Conservation (phyloP, 192 early-diverging fungal genomes). For the Linnemannia elongata region DNA sequence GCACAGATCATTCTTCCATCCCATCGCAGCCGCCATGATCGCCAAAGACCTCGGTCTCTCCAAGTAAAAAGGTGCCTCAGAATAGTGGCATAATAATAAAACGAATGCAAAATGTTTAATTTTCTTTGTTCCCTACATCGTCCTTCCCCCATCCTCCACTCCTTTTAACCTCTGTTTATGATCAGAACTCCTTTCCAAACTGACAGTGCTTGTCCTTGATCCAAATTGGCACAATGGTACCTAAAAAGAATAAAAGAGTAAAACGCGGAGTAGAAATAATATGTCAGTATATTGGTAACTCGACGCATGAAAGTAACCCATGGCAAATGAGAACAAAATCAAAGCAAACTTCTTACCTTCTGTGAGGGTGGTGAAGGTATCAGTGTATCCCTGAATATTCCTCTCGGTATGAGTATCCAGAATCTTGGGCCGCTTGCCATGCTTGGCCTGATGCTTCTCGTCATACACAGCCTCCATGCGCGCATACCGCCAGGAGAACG, state of each 20-base stretch:
- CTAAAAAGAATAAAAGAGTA: not conserved
- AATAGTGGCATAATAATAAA: not conserved
- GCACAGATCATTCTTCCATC: slow-evolving; percentile 90
- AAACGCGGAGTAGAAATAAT: no score
- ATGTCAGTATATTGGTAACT: no score
- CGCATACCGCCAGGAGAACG: slow-evolving; percentile 41
- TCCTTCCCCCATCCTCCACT: not conserved
- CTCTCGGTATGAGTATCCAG: slow-evolving; percentile 5
- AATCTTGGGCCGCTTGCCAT: slow-evolving; percentile 17
- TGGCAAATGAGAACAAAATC: not conserved
- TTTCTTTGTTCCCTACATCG: not conserved
- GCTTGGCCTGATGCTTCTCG: slow-evolving; percentile 24
- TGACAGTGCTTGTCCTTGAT: slow-evolving; percentile 49
- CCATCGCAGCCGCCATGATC: slow-evolving; percentile 90
- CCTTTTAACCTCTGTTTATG: not conserved
- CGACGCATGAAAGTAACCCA: no score
- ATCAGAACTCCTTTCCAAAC: slow-evolving; percentile 26
- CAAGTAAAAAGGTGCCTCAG: not conserved
- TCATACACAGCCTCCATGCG: slow-evolving; percentile 39
- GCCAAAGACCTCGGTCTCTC: slow-evolving; percentile 76
- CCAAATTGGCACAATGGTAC: slow-evolving; percentile 37
- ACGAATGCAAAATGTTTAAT: not conserved
- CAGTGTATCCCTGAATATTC: slow-evolving; percentile 26
- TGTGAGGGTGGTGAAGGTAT: slow-evolving; percentile 23
- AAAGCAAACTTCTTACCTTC: slow-evolving; percentile 23